Conservation (phyloP, 177 flowering plant genomes). For the Vitis hybrid region DNA sequence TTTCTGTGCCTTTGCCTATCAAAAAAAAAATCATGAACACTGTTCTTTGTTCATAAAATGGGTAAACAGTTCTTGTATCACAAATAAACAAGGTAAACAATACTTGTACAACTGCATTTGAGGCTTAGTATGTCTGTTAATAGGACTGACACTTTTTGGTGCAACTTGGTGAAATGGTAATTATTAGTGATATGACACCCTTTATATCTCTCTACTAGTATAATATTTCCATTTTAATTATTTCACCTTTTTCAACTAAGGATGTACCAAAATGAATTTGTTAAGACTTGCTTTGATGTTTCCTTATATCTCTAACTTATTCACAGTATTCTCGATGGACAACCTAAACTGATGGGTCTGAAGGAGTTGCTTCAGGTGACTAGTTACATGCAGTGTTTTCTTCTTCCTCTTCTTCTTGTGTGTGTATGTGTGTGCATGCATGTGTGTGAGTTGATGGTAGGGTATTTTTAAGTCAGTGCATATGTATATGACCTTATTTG, state of each 20-base stretch:
- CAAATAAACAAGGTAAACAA: too few species aligned
- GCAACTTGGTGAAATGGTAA: too few species aligned
- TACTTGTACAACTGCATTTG: too few species aligned
- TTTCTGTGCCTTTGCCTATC: too few species aligned
- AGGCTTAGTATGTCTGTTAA: too few species aligned
- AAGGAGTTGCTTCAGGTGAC: constrained; percentile 89
- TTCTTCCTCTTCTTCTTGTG: constrained; percentile 4
- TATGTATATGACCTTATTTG: not conserved
- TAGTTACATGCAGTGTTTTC: not conserved
- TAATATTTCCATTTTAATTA: not conserved
- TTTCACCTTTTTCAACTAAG: not conserved
- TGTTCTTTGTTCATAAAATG: too few species aligned
- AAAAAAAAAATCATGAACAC: too few species aligned
- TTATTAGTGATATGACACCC: too few species aligned
- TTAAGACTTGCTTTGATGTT: not conserved
- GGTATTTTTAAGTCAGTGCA: too few species aligned
- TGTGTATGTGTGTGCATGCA: not conserved
- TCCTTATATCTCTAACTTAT: constrained; percentile 5
- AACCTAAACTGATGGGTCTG: constrained; percentile 88
- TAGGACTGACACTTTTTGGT: too few species aligned
- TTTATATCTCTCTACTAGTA: not conserved
- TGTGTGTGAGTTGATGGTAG: not conserved
- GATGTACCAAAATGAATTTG: not conserved
- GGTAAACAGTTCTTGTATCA: too few species aligned
- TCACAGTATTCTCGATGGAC: constrained; percentile 80